Evolutionary conservation across 2,329 filamentous ascomycete species (phyloP), one percentile per base, ranked within the genome.

Genomic region (Xylaria polymorpha): DNA sequence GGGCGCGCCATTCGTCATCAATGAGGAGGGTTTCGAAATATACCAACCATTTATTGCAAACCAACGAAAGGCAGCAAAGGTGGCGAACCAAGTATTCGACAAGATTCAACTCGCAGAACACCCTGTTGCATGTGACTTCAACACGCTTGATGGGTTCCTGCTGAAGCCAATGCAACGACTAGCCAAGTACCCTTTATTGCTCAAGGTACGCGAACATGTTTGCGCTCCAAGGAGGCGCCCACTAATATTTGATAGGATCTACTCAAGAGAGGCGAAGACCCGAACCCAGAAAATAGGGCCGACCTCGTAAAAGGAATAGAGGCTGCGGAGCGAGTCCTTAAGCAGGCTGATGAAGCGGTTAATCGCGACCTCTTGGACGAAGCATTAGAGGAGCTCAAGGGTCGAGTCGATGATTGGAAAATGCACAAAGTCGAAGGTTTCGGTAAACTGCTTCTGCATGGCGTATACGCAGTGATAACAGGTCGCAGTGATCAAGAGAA

Each of bases 11-110:
- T 98, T 98, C 78, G 87, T 92, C 15, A 85, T 90, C 15, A 94
- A 95, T 78, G 93, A 96, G 78, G 93, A 96, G 68, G 89, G 90
- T 0, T 98, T 99, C 80, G 90, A 91, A 71, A 94, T 97, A 69
- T 99, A 99, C 79, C 93, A 97, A 76, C 94, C 94, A 1, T 99
- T 98, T 76, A 98, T 98, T 74, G 94, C 96, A 41, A 99, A 99
- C 78, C 95, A 98, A 82, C 90, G 93, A 74, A 94, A 94, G 78
- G 97, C 95, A 67, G 94, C 95, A 62, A 88, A 91, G 73, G 88
- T 93, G n/a, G 94, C 94, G 15, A 90, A 92, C 74, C 87, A 91
- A 68, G 91, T 95, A 69, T 98, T 97, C 79, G 92, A 96, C 75
- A 97, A 96, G 79, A 93, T 98, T 61, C 88, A 88, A 73, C 83